Evolutionary conservation across 2,329 filamentous ascomycete species (phyloP).

Genomic region (Capronia coronata): DNA sequence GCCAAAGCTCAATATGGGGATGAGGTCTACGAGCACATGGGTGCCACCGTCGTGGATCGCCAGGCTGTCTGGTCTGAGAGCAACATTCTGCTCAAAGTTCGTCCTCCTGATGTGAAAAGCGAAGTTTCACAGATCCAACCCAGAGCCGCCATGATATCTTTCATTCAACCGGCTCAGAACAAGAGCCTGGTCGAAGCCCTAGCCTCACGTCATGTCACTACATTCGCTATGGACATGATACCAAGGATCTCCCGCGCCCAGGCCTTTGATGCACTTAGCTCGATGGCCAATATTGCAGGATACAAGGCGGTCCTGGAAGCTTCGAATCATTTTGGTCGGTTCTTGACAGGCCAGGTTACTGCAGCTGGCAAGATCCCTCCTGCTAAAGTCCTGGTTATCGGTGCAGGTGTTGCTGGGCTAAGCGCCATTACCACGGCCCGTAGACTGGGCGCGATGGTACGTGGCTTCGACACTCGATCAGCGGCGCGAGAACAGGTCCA

Average conservation of each 20-base stretch:
- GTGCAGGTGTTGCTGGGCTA: constrained; percentile 79
- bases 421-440: constrained; percentile 83
- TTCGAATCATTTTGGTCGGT: constrained; percentile 81
- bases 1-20: constrained; percentile 69
- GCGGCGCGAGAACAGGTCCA: constrained; percentile 84
- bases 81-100: constrained; percentile 78
- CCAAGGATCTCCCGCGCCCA: constrained; percentile 84
- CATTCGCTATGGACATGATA: constrained; percentile 89
- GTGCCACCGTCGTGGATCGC: constrained; percentile 67
- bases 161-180: constrained; percentile 78
- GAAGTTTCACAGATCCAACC: constrained; percentile 64
- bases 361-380: constrained; percentile 86
- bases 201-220: constrained; percentile 62
- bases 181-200: constrained; percentile 66
- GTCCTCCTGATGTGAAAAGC: constrained; percentile 59
- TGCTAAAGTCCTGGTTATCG: constrained; percentile 84
- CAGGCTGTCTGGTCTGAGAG: constrained; percentile 65
- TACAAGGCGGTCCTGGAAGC: constrained; percentile 89
- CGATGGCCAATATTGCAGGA: constrained; percentile 90
- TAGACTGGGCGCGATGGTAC: constrained; percentile 79
- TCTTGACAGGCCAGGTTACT: constrained; percentile 82
- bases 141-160: constrained; percentile 70
- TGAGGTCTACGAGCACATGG: constrained; percentile 67
- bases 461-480: constrained; percentile 85
- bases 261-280: constrained; percentile 77